Base-by-base conservation (phyloP, 2,329 filamentous ascomycete species). In the Pseudopithomyces maydicus region DNA sequence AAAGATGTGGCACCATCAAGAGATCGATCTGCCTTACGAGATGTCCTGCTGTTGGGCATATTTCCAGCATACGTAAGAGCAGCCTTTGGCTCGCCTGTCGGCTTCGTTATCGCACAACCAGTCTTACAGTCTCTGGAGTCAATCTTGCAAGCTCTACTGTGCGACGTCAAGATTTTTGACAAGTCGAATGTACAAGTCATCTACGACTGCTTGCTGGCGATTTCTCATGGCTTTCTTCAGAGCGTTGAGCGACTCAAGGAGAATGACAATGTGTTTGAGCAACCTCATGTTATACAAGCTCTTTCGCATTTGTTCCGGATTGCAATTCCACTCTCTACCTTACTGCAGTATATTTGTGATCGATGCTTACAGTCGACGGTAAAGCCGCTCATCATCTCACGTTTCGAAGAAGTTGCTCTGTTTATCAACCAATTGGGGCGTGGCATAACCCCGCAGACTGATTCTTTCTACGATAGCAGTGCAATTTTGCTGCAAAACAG, bases 51-150 rank as follows among this genome's bases (percentile, higher is more conserved):
- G 17, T 80, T 81, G 53, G 79, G 78, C 39, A 78, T 87, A 14
- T 81, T 87, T 52, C 85, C 85, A 2, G 80, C 80, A 2, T 88
- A 88, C 65, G 74, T 87, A 23, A 79, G 82, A 60, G 70, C 67
- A 1, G 73, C 80, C 0, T 79, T 85, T 49, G 72, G 65, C 14
- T 80, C 77, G 14, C 62, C 74, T 3, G 74, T 74, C 22, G 81
- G 81, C 2, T 85, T 84, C 79, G 76, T 86, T 17, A 69, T 86
- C 3, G 79, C 79, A 5, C 63, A 76, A 17, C 85, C 86, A 0
- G 75, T 87, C 6, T 66, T 87, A 23, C 74, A 81, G 47, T 81
- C 83, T 1, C 73, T 80, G 14, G 71, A 71, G 0, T 68, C 71
- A 6, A 75, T 80, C 0, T 72, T 84, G 6, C 63, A 75, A 4